Evolutionary conservation across 176 grass and related monocot genomes (phyloP), one percentile per base, ranked within the genome.

Genomic region (Aegilops bicornis): DNA sequence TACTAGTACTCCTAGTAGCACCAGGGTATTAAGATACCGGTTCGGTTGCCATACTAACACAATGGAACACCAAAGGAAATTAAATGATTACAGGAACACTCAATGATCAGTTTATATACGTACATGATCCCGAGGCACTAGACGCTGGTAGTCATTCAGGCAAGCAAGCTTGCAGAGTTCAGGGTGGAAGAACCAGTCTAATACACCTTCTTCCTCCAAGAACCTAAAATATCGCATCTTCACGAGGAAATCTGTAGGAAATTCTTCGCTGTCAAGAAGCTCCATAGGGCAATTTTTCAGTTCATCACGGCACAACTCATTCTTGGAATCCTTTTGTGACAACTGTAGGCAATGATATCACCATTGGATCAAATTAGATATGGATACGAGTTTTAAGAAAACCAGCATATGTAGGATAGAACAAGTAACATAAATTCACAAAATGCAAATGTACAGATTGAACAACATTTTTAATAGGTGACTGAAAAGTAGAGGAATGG

Each of bases 61-160:
- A 69, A 67, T 36, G 35, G 10, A 86, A 79, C 22, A 78, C 3
- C 27, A 27, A 52, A 59, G 22, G 50, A 1, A 37, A 69, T 35
- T 66, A 33, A 64, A 65, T 45, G 66, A 68, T 78, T 27, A 50
- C n/a, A 56, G 31, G 30, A 68, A 4, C 66, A 78, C 24, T 22
- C 23, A 22, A 22, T 12, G 10, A 64, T 60, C 23, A 30, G 73
- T 73, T 54, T 60, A 61, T 83, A 62, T 42, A 62, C 60, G 9
- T 85, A 85, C 73, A 48, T 75, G 42, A 56, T 56, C 52, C 42
- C 42, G 42, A 23, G 63, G 83, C 39, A 85, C 83, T 67, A 85
- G 83, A 17, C 72, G 42, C 14, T 85, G 73, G 42, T 85, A 85
- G 73, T 77, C 83, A 77, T 67, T 22, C 60, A 85, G 43, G 42